Percentiles rank a stretch among this genome's conserved stretches.
phyloP scores from a whole-genome alignment of 2,329 filamentous ascomycete genomes.

The Trichoderma harzianum region DNA sequence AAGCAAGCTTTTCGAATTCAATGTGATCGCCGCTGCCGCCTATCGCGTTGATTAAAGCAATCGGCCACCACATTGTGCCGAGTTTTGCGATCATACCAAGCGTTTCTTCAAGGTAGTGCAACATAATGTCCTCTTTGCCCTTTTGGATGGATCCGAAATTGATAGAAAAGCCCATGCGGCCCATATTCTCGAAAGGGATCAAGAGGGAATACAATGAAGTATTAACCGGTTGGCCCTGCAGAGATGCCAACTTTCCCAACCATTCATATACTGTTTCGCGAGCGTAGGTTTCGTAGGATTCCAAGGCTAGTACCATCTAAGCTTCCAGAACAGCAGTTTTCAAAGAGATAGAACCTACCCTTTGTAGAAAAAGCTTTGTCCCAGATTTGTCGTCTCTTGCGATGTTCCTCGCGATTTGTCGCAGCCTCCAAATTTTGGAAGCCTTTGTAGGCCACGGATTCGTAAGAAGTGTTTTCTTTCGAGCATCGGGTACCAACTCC shows the following conservation, averaged over 20 bases:
- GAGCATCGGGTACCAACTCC: background rate
- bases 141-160: conserved; percentile 26
- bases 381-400: conserved; percentile 27
- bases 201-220: conserved; percentile 26
- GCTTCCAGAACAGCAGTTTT: background rate
- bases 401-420: conserved; percentile 23
- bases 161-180: conserved; percentile 26
- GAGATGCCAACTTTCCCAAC: conserved; percentile 22
- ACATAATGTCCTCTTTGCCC: conserved; percentile 25
- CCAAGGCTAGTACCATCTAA: background rate
- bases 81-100: conserved; percentile 22
- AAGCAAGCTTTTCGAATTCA: background rate
- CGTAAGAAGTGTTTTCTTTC: background rate
- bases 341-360: background rate
- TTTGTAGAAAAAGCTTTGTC: conserved; percentile 26
- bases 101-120: conserved; percentile 23
- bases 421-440: conserved; percentile 22
- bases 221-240: conserved; percentile 22
- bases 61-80: conserved; percentile 26
- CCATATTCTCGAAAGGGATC: conserved; percentile 31
- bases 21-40: background rate
- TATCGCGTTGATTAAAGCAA: conserved; percentile 18
- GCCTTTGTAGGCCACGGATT: background rate
- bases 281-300: conserved; percentile 23
- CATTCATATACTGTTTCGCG: conserved; percentile 24